Evolutionary conservation across 495 filamentous ascomycete species (phyloP).

Genomic region (Podospora didyma): DNA sequence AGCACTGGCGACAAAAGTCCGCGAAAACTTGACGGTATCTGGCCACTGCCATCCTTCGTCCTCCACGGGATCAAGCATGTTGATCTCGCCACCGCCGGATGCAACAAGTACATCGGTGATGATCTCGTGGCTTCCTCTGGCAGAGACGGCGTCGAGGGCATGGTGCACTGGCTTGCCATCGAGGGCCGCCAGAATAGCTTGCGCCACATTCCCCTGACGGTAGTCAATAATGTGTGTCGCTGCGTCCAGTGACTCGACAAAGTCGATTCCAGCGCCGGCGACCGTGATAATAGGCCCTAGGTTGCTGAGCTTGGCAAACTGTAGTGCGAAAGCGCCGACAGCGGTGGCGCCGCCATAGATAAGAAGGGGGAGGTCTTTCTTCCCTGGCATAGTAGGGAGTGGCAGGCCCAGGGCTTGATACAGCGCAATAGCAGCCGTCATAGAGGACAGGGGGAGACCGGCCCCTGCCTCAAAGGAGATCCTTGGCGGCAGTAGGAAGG

Average conservation of each 20-base stretch:
- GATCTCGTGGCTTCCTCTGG: slow-evolving; percentile 17
- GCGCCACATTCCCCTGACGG: slow-evolving; percentile 31
- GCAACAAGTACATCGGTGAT: slow-evolving; percentile 20
- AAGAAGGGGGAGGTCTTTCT: slow-evolving; percentile 16
- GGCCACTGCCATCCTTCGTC: slow-evolving; percentile 20
- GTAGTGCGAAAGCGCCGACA: slow-evolving; percentile 37
- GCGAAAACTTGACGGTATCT: slow-evolving; percentile 9
- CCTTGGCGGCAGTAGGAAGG: slow-evolving; percentile 36
- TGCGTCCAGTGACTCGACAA: slow-evolving; percentile 29
- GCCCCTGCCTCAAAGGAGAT: slow-evolving; percentile 42
- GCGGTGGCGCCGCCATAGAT: slow-evolving; percentile 41
- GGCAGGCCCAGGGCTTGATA: slow-evolving; percentile 31
- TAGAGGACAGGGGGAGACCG: slow-evolving; percentile 36
- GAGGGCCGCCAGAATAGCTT: slow-evolving; percentile 30
- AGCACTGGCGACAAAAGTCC: slow-evolving; percentile 13
- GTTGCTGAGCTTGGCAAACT: slow-evolving; percentile 35
- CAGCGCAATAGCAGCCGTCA: slow-evolving; percentile 38
- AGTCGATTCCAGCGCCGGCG: slow-evolving; percentile 31
- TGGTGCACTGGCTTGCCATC: slow-evolving; percentile 25
- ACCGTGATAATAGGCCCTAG: slow-evolving; percentile 38
- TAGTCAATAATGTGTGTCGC: slow-evolving; percentile 41
- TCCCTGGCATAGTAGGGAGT: slow-evolving; percentile 11
- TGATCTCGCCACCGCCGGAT: slow-evolving; percentile 19
- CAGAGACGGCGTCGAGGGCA: slow-evolving; percentile 29
- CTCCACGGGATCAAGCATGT: slow-evolving; percentile 22